A percentile compares a stretch with the other conserved stretches of the same genome.
Evolutionary conservation across 345 rosid species (phyloP).

Genomic region (Ceriops zippeliana): DNA sequence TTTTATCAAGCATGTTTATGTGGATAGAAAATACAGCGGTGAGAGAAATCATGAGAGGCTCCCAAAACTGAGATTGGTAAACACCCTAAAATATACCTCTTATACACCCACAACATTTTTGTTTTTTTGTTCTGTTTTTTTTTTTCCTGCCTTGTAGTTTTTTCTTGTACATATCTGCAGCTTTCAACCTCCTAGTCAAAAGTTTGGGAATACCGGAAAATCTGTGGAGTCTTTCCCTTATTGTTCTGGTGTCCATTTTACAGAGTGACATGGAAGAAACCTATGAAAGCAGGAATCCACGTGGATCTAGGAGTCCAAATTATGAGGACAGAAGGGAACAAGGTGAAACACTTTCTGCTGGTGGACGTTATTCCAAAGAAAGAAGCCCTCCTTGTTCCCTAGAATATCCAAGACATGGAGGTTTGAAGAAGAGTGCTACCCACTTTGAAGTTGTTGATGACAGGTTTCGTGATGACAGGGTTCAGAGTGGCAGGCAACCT

Average conservation of each 20-base stretch:
- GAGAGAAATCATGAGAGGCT: constrained; percentile 41
- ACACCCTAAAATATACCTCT: not conserved
- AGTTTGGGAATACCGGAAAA: not conserved
- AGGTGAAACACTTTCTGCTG: constrained; percentile 29
- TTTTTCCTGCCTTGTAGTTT: not conserved
- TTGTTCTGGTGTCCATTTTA: constrained; percentile 11
- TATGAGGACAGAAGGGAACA: constrained; percentile 37
- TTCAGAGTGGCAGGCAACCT: constrained; percentile 34
- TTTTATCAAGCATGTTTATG: constrained; percentile 82
- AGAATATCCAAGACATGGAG: constrained; percentile 46
- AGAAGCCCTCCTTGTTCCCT: constrained; percentile 45
- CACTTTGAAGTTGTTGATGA: constrained; percentile 86
- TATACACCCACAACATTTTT: not conserved
- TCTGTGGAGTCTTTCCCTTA: not conserved
- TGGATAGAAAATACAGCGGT: constrained; percentile 59
- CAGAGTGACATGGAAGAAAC: constrained; percentile 49
- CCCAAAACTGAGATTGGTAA: constrained; percentile 53
- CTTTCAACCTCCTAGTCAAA: too few species aligned
- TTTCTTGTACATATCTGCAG: not conserved
- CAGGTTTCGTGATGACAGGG: constrained; percentile 55
- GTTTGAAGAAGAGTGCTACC: constrained; percentile 46
- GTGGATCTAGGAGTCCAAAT: constrained; percentile 41
- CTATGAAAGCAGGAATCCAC: constrained; percentile 35
- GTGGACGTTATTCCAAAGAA: constrained; percentile 49
- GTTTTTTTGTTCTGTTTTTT: too few species aligned